Evolutionary conservation across 1,284 basidiomycete species (phyloP).

Genomic region (Kwoniella shivajii): DNA sequence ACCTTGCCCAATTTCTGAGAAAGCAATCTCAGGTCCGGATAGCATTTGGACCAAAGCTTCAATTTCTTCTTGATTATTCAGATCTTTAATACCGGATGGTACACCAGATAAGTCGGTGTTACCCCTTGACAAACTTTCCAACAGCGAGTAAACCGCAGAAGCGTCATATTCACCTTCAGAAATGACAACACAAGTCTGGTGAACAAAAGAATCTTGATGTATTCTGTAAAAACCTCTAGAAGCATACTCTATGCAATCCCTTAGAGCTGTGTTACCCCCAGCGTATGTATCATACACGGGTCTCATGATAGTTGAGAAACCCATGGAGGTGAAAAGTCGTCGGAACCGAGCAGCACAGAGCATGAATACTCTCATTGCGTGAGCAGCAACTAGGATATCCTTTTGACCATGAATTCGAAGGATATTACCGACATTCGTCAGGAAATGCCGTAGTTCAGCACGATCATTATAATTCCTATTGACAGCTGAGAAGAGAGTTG

Average conservation of each 20-base stretch:
- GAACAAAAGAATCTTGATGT: conserved; percentile 73
- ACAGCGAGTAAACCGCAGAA: conserved; percentile 50
- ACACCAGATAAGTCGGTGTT: conserved; percentile 29
- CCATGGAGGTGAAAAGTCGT: conserved; percentile 69
- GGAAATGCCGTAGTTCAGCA: conserved; percentile 67
- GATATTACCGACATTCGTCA: conserved; percentile 70
- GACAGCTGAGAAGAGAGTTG: conserved; percentile 70
- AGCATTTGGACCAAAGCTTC: conserved; percentile 67
- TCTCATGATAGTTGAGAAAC: conserved; percentile 72
- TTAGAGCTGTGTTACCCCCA: conserved; percentile 63
- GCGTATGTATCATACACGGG: conserved; percentile 68
- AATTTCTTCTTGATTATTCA: conserved; percentile 68
- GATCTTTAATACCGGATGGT: conserved; percentile 67
- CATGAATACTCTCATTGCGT: conserved; percentile 68
- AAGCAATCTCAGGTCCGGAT: conserved; percentile 44
- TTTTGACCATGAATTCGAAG: conserved; percentile 68
- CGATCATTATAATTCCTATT: conserved; percentile 75
- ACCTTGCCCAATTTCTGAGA: conserved; percentile 64
- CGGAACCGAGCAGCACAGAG: conserved; percentile 75
- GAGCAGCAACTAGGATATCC: conserved; percentile 66
- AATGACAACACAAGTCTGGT: conserved; percentile 67
- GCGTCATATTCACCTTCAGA: conserved; percentile 62
- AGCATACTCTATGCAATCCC: conserved; percentile 70
- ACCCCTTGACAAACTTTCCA: conserved; percentile 29
- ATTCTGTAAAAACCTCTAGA: conserved; percentile 71